Conservation (phyloP, 257 asterid species). For the Ajuga chamaepitys region DNA sequence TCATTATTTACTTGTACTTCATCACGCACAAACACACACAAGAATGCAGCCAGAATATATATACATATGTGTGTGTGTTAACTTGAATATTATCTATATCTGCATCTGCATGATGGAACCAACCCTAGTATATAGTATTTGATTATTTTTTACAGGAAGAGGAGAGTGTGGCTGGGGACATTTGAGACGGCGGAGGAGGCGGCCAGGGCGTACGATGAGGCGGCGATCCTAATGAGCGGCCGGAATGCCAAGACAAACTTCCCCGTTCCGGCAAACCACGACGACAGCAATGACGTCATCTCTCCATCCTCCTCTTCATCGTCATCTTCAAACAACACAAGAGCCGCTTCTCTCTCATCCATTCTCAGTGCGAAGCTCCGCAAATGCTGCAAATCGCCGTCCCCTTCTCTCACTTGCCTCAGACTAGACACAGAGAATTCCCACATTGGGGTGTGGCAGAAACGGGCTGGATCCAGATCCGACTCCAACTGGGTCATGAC, state of each 20-base stretch:
- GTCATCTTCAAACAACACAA: slow-evolving; percentile 13
- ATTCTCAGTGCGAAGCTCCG: slow-evolving; percentile 69
- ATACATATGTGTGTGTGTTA: too few relatives aligned
- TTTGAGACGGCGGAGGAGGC: slow-evolving; percentile 90
- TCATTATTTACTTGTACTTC: background rate
- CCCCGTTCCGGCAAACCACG: slow-evolving; percentile 37
- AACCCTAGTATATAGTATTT: background rate
- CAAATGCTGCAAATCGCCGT: slow-evolving; percentile 64
- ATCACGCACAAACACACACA: background rate
- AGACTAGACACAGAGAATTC: slow-evolving; percentile 76
- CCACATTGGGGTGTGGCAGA: slow-evolving; percentile 93
- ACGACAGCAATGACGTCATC: slow-evolving; percentile 15
- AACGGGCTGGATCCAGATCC: slow-evolving; percentile 76
- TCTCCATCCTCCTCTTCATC: slow-evolving; percentile 17
- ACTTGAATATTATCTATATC: too few relatives aligned
- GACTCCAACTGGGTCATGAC: slow-evolving; percentile 89
- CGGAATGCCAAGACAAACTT: slow-evolving; percentile 70
- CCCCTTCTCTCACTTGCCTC: slow-evolving; percentile 81
- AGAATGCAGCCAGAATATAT: too few relatives aligned
- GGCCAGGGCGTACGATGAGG: slow-evolving; percentile 75
- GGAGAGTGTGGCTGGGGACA: slow-evolving; percentile 86
- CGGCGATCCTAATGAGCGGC: slow-evolving; percentile 75
- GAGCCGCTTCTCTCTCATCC: slow-evolving; percentile 39
- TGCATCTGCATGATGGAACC: background rate
- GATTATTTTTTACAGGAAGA: slow-evolving; percentile 36